Evolutionary conservation across 345 rosid species (phyloP).

Genomic region (Arabis alpina): DNA sequence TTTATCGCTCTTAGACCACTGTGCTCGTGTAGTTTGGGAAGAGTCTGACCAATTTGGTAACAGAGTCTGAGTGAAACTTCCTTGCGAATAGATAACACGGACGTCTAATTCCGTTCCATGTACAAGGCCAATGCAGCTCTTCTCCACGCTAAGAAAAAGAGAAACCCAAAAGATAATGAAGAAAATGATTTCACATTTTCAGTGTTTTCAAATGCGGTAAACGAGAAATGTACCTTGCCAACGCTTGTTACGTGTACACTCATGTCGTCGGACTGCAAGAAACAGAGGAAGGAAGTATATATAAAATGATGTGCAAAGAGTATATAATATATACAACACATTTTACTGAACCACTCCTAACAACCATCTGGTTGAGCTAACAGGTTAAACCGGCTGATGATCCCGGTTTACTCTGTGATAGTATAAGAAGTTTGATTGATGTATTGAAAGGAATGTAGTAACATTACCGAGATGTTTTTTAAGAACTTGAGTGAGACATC

Average conservation of each 20-base stretch:
- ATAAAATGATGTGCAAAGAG: too few relatives aligned
- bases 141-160: slow-evolving; percentile 51
- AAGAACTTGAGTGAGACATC: slow-evolving; percentile 69
- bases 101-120: slow-evolving; percentile 91
- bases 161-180: not conserved
- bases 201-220: not conserved
- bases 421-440: slow-evolving; percentile 12
- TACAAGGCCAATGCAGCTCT: slow-evolving; percentile 65
- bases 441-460: slow-evolving; percentile 10
- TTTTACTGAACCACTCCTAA: not conserved
- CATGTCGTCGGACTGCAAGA: slow-evolving; percentile 69
- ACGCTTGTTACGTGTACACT: slow-evolving; percentile 85
- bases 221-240: slow-evolving; percentile 51
- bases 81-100: slow-evolving; percentile 96
- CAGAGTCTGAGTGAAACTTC: slow-evolving; percentile 79
- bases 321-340: too few relatives aligned
- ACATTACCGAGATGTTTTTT: slow-evolving; percentile 76
- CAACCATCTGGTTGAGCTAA: not conserved
- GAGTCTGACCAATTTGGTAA: slow-evolving; percentile 67
- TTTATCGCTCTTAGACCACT: slow-evolving; percentile 47
- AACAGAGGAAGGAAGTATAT: slow-evolving; percentile 16
- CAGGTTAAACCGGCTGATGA: not conserved
- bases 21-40: slow-evolving; percentile 71
- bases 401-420: not conserved
- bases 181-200: not conserved